Conservation (phyloP, 768 basidiomycete species). For the Cyclocybe aegerita region DNA sequence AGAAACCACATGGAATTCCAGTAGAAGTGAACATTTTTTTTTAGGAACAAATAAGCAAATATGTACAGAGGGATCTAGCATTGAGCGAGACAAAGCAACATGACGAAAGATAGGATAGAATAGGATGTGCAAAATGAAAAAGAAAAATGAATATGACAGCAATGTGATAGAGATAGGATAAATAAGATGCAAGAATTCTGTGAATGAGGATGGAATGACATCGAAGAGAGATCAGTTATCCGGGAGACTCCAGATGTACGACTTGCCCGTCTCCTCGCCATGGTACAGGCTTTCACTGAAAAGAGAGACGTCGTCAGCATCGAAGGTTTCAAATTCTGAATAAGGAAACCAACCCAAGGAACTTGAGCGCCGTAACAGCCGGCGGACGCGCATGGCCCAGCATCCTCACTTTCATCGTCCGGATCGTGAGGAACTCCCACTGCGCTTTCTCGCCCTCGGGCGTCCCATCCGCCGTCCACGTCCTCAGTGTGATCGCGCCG, state of each 20-base stretch:
- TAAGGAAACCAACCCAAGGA: conserved; percentile 60
- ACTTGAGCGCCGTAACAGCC: conserved; percentile 75
- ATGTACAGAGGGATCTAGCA: too few species aligned
- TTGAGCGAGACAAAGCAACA: too few species aligned
- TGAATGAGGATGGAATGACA: too few species aligned
- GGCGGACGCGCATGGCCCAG: conserved; percentile 43
- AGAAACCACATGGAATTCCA: too few species aligned
- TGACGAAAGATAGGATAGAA: too few species aligned
- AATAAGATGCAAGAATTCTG: too few species aligned
- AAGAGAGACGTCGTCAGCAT: neutral
- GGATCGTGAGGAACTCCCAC: conserved; percentile 74
- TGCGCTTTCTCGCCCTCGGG: conserved; percentile 61
- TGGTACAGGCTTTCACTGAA: conserved; percentile 59
- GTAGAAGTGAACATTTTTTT: too few species aligned
- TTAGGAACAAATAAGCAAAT: too few species aligned
- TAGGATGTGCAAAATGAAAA: too few species aligned
- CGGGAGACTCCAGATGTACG: conserved; percentile 57
- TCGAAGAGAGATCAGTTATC: conserved; percentile 30
- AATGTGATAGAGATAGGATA: too few species aligned
- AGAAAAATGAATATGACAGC: too few species aligned
- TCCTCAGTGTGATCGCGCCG: conserved; percentile 75
- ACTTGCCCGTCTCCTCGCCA: conserved; percentile 64
- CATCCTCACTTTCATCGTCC: conserved; percentile 62
- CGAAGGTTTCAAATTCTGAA: too few species aligned
- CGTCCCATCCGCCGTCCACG: conserved; percentile 81